A percentile compares a stretch with the other conserved stretches of the same genome.
Conservation (phyloP, 208 protist species). For the Leishmania turanica region DNA sequence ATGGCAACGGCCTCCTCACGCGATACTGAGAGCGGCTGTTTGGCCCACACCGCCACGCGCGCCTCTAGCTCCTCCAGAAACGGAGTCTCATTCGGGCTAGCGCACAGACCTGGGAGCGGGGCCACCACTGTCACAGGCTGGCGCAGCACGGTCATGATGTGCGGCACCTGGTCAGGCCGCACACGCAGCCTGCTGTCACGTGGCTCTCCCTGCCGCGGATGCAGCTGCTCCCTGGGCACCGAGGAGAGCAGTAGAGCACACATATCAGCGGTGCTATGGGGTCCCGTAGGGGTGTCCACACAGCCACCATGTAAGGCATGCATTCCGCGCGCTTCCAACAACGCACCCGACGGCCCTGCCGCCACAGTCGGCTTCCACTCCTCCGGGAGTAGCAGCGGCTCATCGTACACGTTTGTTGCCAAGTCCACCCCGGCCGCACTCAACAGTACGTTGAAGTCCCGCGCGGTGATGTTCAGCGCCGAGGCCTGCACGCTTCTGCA, state of each 20-base stretch:
- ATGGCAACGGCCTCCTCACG: conserved; percentile 34
- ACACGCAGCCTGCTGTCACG: not conserved
- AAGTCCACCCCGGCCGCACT: conserved; percentile 38
- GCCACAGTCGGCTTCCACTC: not conserved
- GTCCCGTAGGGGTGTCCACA: not conserved
- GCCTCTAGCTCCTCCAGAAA: conserved; percentile 38
- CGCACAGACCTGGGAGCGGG: conserved; percentile 46
- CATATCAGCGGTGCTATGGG: conserved; percentile 1
- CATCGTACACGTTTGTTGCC: conserved; percentile 54
- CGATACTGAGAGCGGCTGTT: not conserved
- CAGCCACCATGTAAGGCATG: conserved; percentile 7
- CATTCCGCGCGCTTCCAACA: conserved; percentile 2
- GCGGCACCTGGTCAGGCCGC: conserved; percentile 10
- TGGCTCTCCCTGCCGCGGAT: not conserved
- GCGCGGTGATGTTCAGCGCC: conserved; percentile 64
- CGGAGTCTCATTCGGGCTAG: conserved; percentile 40
- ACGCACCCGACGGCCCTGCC: not conserved
- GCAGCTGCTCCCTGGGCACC: not conserved
- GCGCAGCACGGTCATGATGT: conserved; percentile 35
- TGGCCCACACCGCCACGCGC: conserved; percentile 29
- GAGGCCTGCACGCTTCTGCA: conserved; percentile 65
- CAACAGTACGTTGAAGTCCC: conserved; percentile 48
- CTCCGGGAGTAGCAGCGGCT: conserved; percentile 20
- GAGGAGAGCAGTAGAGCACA: conserved; percentile 1
- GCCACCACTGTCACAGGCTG: conserved; percentile 49